Conservation (phyloP, 2,329 filamentous ascomycete genomes). For the Apiospora pterosperma region DNA sequence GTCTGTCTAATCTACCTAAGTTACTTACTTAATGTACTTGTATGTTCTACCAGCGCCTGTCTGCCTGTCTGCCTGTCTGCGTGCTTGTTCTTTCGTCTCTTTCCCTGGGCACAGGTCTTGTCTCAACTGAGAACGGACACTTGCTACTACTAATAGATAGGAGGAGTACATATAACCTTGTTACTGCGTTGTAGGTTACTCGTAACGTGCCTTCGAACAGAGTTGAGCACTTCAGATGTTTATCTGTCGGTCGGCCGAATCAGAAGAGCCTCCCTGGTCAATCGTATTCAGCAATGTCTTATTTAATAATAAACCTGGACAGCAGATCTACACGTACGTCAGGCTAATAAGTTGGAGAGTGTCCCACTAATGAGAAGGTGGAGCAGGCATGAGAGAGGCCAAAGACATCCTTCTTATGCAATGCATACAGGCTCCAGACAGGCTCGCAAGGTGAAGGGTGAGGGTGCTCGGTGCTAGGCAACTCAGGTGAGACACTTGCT, state of each 20-base stretch:
- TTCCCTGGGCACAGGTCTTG: background rate
- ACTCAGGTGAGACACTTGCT: background rate
- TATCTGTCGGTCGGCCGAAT: background rate
- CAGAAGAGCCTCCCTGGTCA: background rate
- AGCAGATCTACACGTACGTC: conserved; percentile 1
- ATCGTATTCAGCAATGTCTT: background rate
- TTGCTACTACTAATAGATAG: background rate
- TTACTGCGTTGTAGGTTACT: background rate
- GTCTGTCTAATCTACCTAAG: no score
- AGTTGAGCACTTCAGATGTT: background rate
- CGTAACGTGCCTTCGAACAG: background rate
- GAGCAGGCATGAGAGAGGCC: no score
- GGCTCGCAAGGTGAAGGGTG: no score
- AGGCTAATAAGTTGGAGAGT: conserved; percentile 1
- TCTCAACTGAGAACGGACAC: background rate
- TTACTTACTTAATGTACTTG: no score
- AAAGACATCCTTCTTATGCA: no score
- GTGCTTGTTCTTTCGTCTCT: background rate
- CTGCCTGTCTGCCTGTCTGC: background rate
- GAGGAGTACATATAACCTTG: background rate
- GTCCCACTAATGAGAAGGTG: background rate
- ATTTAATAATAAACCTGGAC: conserved; percentile 2
- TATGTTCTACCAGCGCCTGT: no score
- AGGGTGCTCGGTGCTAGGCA: background rate
- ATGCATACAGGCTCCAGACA: no score